Percentiles rank a stretch among this genome's conserved stretches.
Evolutionary conservation across 1,284 basidiomycete genomes (phyloP).

Genomic region (Trichosporon sp.): DNA sequence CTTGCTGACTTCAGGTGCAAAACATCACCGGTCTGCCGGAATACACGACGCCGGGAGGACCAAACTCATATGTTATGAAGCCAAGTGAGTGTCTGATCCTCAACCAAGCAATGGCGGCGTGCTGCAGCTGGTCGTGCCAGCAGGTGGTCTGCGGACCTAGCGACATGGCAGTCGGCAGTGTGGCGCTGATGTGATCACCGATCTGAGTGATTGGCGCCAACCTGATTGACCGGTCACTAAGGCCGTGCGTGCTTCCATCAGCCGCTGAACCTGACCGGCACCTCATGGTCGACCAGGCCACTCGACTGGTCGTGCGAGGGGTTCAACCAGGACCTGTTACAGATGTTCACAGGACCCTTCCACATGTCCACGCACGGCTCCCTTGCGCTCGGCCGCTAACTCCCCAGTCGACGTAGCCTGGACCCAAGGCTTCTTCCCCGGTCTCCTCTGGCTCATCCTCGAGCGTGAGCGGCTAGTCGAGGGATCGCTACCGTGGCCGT

Average conservation of each 20-base stretch:
- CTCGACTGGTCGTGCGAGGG: too few relatives aligned
- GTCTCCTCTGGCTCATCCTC: constrained; percentile 33
- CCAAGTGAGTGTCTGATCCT: constrained; percentile 20
- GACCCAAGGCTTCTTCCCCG: constrained; percentile 43
- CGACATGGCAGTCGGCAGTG: too few relatives aligned
- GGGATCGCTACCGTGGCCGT: constrained; percentile 15
- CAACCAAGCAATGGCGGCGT: not conserved
- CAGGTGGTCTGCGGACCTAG: too few relatives aligned
- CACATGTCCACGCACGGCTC: not conserved
- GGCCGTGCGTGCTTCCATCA: too few relatives aligned
- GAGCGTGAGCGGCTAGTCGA: constrained; percentile 28
- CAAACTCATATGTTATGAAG: constrained; percentile 31
- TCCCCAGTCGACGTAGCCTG: constrained; percentile 25
- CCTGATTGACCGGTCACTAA: too few relatives aligned
- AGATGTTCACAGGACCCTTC: not conserved
- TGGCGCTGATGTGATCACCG: too few relatives aligned
- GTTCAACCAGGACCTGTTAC: too few relatives aligned
- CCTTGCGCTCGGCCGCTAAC: not conserved
- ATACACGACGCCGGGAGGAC: constrained; percentile 32
- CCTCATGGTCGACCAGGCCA: too few relatives aligned
- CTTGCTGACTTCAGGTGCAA: constrained; percentile 11
- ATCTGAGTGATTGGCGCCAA: too few relatives aligned
- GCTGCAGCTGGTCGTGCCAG: too few relatives aligned
- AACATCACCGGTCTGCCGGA: constrained; percentile 29
- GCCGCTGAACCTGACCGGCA: too few relatives aligned